Conservation (phyloP, 768 basidiomycete genomes). For the Trametes elegans region DNA sequence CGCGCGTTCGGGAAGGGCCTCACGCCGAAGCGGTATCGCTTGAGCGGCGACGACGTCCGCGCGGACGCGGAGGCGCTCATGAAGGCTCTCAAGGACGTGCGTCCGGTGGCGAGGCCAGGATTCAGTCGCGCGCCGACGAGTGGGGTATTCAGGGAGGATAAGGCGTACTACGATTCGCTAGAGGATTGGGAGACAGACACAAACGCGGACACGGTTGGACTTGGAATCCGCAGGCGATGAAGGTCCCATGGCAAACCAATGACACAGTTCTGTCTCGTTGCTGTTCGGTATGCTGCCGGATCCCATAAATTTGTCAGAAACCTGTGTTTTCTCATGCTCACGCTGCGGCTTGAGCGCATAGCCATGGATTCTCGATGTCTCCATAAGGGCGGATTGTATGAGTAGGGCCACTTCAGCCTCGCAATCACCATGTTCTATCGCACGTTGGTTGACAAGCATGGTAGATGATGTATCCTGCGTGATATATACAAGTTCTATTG, state of each 20-base stretch:
- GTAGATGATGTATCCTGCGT: not conserved
- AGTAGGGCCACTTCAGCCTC: too few species aligned
- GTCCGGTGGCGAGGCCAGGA: slow-evolving; percentile 24
- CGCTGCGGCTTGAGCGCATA: too few species aligned
- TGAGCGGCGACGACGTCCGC: slow-evolving; percentile 45
- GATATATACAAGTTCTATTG: slow-evolving; percentile 17
- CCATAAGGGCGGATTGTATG: too few species aligned
- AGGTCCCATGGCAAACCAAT: not conserved
- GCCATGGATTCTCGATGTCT: too few species aligned
- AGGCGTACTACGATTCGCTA: slow-evolving; percentile 2
- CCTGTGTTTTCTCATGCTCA: too few species aligned
- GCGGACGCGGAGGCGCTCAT: slow-evolving; percentile 26
- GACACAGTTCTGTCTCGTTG: too few species aligned
- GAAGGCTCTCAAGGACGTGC: slow-evolving; percentile 11
- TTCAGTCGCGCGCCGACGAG: slow-evolving; percentile 19
- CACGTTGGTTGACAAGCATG: not conserved
- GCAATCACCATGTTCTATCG: too few species aligned
- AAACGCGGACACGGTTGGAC: not conserved
- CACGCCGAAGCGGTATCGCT: slow-evolving; percentile 56
- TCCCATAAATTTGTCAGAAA: too few species aligned
- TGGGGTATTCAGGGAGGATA: slow-evolving; percentile 26
- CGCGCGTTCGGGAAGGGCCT: slow-evolving; percentile 63
- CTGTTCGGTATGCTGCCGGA: too few species aligned
- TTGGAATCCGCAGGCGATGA: not conserved
- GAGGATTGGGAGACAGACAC: not conserved